phyloP scores from a whole-genome alignment of 352 stramenopile species.

The Plasmopara halstedii region DNA sequence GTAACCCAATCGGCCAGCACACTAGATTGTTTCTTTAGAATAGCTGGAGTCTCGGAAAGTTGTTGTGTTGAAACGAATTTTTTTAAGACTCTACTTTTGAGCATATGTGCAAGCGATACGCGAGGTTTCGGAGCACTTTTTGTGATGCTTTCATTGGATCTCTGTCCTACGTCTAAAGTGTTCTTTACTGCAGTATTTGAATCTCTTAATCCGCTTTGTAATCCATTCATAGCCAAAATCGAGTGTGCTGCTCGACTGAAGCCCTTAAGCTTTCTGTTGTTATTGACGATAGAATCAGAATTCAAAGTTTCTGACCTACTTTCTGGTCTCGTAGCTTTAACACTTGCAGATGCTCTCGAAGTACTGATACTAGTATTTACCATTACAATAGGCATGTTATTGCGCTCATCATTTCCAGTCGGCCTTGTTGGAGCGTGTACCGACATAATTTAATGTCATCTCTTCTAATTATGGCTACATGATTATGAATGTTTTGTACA shows the following conservation, averaged over 20 bases:
- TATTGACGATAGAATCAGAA: neutral
- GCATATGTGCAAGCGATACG: constrained; percentile 38
- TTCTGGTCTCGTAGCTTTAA: no score
- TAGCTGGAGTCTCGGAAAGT: neutral
- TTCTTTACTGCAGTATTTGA: constrained; percentile 27
- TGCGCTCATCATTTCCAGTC: neutral
- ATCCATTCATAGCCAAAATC: constrained; percentile 22
- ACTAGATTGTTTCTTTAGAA: constrained; percentile 25
- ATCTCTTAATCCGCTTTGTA: constrained; percentile 11
- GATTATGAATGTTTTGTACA: no score
- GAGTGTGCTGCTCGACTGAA: constrained; percentile 31
- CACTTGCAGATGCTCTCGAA: no score
- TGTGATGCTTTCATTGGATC: neutral
- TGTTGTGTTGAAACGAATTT: constrained; percentile 43
- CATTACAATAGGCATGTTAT: no score
- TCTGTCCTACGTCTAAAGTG: neutral
- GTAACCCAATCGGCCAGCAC: constrained; percentile 65
- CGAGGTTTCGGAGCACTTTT: neutral
- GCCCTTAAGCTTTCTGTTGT: constrained; percentile 4
- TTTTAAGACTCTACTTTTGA: constrained; percentile 52
- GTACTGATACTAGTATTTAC: no score
- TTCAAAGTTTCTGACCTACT: neutral
- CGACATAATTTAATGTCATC: neutral
- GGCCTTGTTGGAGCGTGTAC: neutral
- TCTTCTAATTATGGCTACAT: neutral